Percentiles rank a stretch among this genome's conserved stretches.
These are phyloP conservation scores for Saturnispora diversa DNA, from an alignment of 805 yeast species.

Conservation along the genomic window DNA sequence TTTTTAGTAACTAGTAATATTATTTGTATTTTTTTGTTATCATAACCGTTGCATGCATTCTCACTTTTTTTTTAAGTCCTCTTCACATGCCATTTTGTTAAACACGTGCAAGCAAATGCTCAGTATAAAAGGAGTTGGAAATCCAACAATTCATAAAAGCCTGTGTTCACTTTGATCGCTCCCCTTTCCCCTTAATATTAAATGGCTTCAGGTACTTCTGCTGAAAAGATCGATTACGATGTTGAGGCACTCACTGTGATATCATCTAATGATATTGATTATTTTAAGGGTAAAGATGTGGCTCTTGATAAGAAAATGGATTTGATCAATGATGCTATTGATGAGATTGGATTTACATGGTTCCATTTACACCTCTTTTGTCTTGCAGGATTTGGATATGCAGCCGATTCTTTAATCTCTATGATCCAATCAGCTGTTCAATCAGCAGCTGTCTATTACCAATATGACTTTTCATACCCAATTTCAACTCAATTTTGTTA, in stretches of 20 bases:
- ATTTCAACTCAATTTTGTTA: conserved; percentile 39
- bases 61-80: neutral
- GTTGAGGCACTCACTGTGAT: conserved; percentile 1
- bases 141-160: neutral
- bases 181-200: too few species aligned
- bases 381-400: conserved; percentile 50
- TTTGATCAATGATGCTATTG: conserved; percentile 45
- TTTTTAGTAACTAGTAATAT: neutral
- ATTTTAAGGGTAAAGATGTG: conserved; percentile 27
- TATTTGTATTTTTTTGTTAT: neutral
- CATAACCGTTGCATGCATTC: neutral
- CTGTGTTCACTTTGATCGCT: too few species aligned
- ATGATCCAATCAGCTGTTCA: conserved; percentile 40
- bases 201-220: neutral
- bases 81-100: conserved; percentile 1
- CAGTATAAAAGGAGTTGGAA: neutral
- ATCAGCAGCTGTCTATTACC: conserved; percentile 39
- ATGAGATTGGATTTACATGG: conserved; percentile 55
- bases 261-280: conserved; percentile 6
- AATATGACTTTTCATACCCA: conserved; percentile 37
- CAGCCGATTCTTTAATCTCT: conserved; percentile 45
- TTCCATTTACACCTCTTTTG: conserved; percentile 43
- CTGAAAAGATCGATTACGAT: conserved; percentile 1
- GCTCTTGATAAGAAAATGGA: conserved; percentile 35
- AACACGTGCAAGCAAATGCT: conserved; percentile 2